Evolutionary conservation across 257 asterid species (phyloP), one percentile per base, ranked within the genome.

Genomic region (Gentiana straminea): DNA sequence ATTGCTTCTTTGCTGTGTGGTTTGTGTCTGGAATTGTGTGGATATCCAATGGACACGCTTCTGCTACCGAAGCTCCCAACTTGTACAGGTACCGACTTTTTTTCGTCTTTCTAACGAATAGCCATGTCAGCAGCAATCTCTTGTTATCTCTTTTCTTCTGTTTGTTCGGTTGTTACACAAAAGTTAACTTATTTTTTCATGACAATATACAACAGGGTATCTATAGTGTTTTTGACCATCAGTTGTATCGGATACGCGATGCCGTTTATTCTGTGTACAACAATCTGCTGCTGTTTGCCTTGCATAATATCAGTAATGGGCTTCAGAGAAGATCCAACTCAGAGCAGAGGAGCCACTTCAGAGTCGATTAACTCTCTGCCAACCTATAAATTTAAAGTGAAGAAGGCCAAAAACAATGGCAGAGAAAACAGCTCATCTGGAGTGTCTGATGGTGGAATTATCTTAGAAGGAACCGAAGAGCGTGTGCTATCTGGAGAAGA

Each of bases 281-380:
- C 96, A 60, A 81, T 91, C 70, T 92, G 98, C 74, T 88, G 98
- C 78, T 92, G 98, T 84, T 89, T 92, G 59, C 98, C 98, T 55
- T 90, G 98, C 71, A 87, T 90, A 69, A 81, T 92, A 49, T 80
- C 94, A 32, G 86, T 88, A 69, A 65, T 88, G 68, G 97, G 98
- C 64, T 75, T 85, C 77, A 77, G 93, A 66, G 98, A 92, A 75
- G 95, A 88, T 69, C 70, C 81, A 60, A 61, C 76, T 57, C 94
- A 85, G 62, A 83, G 78, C 58, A 76, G 94, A 83, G 97, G 98
- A 57, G 98, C 98, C 48, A 85, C 97, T 44, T 74, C 86, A 60
- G 97, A 92, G 36, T 85, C 95, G 2, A 92, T 92, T 55, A 87
- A 88, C 76, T 76, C 97, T 61, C 75, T 92, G 65, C 98, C 95